Evolutionary conservation across 2,329 filamentous ascomycete genomes (phyloP).

Genomic region (Ilyonectria destructans): DNA sequence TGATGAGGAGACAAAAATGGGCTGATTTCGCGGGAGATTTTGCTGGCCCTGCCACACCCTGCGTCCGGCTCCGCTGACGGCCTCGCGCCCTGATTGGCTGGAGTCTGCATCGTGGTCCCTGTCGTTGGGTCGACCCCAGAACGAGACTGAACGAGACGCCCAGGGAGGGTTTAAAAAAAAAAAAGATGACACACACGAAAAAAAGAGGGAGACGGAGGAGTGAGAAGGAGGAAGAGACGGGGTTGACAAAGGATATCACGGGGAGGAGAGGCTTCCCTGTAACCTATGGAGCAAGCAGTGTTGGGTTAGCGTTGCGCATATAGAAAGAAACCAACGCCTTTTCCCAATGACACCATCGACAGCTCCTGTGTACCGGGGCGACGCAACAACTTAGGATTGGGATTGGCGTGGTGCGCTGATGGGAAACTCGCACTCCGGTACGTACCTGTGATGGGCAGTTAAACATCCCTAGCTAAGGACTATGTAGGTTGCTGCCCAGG

Average conservation of each 20-base stretch:
- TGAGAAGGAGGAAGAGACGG: too few relatives aligned
- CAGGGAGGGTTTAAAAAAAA: conserved; percentile 8
- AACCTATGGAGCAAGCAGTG: too few relatives aligned
- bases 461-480: not conserved
- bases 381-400: conserved; percentile 2
- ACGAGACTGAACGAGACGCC: conserved; percentile 4
- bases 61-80: conserved; percentile 27
- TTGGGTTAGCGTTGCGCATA: too few relatives aligned
- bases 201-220: not conserved
- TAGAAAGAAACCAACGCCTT: not conserved
- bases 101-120: conserved; percentile 34
- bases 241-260: too few relatives aligned
- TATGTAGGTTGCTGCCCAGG: not conserved
- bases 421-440: conserved; percentile 1
- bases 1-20: conserved; percentile 56
- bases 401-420: conserved; percentile 9
- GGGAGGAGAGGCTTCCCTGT: too few relatives aligned
- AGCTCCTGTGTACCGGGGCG: too few relatives aligned
- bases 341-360: not conserved
- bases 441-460: conserved; percentile 4
- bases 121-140: conserved; percentile 34
- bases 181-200: conserved; percentile 18
- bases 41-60: conserved; percentile 42
- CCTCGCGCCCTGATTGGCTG: conserved; percentile 38
- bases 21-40: conserved; percentile 55